Evolutionary conservation across 768 basidiomycete species (phyloP).

Genomic region (Lactarius indigo): DNA sequence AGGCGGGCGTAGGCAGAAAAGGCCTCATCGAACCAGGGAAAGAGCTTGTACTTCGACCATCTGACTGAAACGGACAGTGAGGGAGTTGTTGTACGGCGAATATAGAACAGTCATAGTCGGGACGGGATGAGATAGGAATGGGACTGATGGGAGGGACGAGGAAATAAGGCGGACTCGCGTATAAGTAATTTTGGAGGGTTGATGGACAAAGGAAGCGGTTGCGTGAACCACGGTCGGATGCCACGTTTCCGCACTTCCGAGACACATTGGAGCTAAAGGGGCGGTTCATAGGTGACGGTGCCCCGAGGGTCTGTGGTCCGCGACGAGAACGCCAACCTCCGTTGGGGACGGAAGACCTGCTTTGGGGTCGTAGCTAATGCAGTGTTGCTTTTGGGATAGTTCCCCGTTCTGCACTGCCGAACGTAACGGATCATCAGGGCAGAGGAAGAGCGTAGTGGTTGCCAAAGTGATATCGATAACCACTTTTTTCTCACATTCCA

Average conservation of each 20-base stretch:
- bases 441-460: not conserved
- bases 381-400: not conserved
- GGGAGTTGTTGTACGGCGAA: not conserved
- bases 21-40: constrained; percentile 13
- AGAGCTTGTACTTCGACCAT: constrained; percentile 13
- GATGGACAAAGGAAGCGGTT: not conserved
- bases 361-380: not conserved
- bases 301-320: not conserved
- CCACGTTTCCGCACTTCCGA: constrained; percentile 3
- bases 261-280: constrained; percentile 1
- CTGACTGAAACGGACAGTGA: constrained; percentile 14
- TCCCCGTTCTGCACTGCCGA: not conserved
- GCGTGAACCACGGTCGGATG: not conserved
- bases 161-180: not conserved
- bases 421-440: constrained; percentile 8
- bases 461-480: not conserved
- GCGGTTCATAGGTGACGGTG: not conserved
- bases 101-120: constrained; percentile 8
- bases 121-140: not conserved
- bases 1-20: constrained; percentile 12
- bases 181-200: constrained; percentile 5
- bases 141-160: not conserved
- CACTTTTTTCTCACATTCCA: not conserved
- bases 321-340: not conserved
- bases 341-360: not conserved